Conservation (phyloP, 2,329 filamentous ascomycete species). For the Paracoccidioides brasiliensis region DNA sequence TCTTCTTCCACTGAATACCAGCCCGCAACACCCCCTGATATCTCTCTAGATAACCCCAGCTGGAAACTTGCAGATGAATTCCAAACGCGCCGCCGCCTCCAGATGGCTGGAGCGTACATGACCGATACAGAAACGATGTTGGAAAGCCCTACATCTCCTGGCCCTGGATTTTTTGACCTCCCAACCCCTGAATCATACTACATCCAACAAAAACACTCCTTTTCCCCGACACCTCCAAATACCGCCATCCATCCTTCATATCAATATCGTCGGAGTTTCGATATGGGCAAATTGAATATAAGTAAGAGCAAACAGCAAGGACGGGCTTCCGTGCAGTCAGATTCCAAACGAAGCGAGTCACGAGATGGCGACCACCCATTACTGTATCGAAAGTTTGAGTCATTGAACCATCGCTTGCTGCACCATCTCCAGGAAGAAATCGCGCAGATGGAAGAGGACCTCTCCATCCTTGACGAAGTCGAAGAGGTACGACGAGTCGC, state of each 20-base stretch:
- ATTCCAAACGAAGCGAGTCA: constrained; percentile 10
- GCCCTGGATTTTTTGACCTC: constrained; percentile 20
- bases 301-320: not conserved
- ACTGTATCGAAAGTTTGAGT: constrained; percentile 71
- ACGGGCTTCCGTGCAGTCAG: not conserved
- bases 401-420: constrained; percentile 67
- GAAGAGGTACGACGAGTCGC: constrained; percentile 29
- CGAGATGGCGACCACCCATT: constrained; percentile 33
- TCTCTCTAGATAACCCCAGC: constrained; percentile 16
- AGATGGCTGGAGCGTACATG: constrained; percentile 12
- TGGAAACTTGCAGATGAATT: constrained; percentile 14
- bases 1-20: constrained; percentile 19
- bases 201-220: constrained; percentile 9
- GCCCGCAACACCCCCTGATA: constrained; percentile 17
- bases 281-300: not conserved
- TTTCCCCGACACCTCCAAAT: constrained; percentile 30
- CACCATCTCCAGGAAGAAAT: constrained; percentile 80
- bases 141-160: constrained; percentile 14
- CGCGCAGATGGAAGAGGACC: constrained; percentile 63
- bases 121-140: constrained; percentile 10
- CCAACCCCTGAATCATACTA: constrained; percentile 24
- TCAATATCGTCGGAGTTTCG: not conserved
- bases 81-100: constrained; percentile 1
- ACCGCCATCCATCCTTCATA: constrained; percentile 18
- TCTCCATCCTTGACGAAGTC: constrained; percentile 54